These are phyloP conservation scores for Sanghuangporus sanghuang DNA, from an alignment of 1,284 basidiomycete genomes.

Conservation along the genomic window DNA sequence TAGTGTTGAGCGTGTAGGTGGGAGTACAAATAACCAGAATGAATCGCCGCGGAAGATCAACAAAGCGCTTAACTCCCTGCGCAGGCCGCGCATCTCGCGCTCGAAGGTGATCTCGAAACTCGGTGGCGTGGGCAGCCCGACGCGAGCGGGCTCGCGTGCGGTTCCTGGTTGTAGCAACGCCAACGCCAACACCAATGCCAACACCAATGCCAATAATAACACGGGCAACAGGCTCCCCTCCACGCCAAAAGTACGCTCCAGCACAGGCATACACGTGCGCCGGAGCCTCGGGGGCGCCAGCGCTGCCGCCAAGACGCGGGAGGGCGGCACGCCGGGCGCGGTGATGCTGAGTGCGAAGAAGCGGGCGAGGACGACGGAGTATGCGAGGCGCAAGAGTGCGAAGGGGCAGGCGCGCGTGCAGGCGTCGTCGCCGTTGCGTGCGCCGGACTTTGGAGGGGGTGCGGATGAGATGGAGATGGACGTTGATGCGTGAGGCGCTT, in stretches of 20 bases:
- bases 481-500: conserved; percentile 4
- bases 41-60: neutral
- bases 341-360: conserved; percentile 58
- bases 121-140: conserved; percentile 45
- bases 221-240: neutral
- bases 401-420: neutral
- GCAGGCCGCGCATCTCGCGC: conserved; percentile 71
- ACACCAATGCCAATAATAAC: conserved; percentile 3
- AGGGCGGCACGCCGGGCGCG: conserved; percentile 12
- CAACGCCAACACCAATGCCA: neutral
- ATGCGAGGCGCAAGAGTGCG: conserved; percentile 30
- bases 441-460: neutral
- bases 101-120: conserved; percentile 71
- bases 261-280: conserved; percentile 48
- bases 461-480: conserved; percentile 16
- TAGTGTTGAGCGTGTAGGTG: neutral
- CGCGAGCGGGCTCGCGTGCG: conserved; percentile 10
- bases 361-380: conserved; percentile 64
- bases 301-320: conserved; percentile 18
- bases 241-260: conserved; percentile 23
- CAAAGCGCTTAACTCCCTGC: conserved; percentile 29
- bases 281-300: conserved; percentile 41
- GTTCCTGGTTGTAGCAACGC: neutral
- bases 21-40: neutral
- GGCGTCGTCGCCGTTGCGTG: no score